These are phyloP conservation scores for Kockovaella imperatae DNA, from an alignment of 768 basidiomycete species.

Conservation along the genomic window DNA sequence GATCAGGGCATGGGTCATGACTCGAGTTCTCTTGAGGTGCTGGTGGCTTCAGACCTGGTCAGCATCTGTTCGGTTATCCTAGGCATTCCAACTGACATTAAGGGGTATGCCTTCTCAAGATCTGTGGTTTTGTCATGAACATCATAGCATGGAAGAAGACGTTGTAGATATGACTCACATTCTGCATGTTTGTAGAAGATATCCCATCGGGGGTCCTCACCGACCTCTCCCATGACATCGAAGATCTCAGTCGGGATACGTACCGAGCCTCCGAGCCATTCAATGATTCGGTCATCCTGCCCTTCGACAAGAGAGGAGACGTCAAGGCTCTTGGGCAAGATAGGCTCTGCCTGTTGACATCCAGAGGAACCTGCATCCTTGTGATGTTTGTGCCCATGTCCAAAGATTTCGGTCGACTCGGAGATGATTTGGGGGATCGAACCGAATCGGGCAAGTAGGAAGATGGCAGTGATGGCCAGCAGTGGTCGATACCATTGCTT, in stretches of 20 bases:
- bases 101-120: constrained; percentile 55
- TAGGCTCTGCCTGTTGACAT: constrained; percentile 18
- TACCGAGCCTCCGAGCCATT: constrained; percentile 32
- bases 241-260: constrained; percentile 37
- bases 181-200: constrained; percentile 30
- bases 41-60: constrained; percentile 49
- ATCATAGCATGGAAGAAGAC: background rate
- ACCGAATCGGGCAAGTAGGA: too few species aligned
- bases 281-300: constrained; percentile 17
- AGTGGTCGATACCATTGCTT: too few species aligned
- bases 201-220: constrained; percentile 34
- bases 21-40: constrained; percentile 57
- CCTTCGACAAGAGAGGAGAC: constrained; percentile 17
- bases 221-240: constrained; percentile 37
- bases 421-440: too few species aligned
- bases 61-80: background rate
- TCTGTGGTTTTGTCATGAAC: constrained; percentile 35
- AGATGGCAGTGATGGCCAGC: too few species aligned
- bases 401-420: too few species aligned
- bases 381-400: too few species aligned
- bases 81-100: constrained; percentile 49
- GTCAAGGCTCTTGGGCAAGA: constrained; percentile 16
- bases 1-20: constrained; percentile 66
- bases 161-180: constrained; percentile 27
- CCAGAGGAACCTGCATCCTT: background rate